A percentile compares a stretch with the other conserved stretches of the same genome.
Conservation (phyloP, 345 rosid species). For the Dipteronia dyeriana region DNA sequence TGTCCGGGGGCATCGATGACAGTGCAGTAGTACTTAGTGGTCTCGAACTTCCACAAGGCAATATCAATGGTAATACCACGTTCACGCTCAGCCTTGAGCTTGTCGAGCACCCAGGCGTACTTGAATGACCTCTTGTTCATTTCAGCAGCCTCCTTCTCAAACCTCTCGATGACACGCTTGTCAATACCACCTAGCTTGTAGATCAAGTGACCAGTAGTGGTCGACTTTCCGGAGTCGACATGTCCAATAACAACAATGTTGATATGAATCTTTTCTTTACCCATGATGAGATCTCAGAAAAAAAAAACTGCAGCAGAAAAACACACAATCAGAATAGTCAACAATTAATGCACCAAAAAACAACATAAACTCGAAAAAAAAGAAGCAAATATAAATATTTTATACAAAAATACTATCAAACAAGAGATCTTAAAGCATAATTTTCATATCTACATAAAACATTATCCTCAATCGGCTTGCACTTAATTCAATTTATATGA, state of each 20-base stretch:
- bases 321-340: neutral
- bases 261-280: slow-evolving; percentile 44
- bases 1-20: slow-evolving; percentile 83
- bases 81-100: slow-evolving; percentile 79
- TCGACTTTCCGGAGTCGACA: slow-evolving; percentile 66
- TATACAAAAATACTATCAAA: neutral
- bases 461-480: neutral
- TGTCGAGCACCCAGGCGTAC: slow-evolving; percentile 78
- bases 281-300: slow-evolving; percentile 18
- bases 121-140: slow-evolving; percentile 84
- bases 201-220: slow-evolving; percentile 77
- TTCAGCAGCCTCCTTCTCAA: slow-evolving; percentile 82
- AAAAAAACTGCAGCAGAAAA: neutral
- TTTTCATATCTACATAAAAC: too few relatives aligned
- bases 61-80: slow-evolving; percentile 79
- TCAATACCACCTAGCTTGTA: slow-evolving; percentile 86
- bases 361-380: too few relatives aligned
- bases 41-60: slow-evolving; percentile 77
- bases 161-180: slow-evolving; percentile 81
- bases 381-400: neutral
- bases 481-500: too few relatives aligned
- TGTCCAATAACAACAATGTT: slow-evolving; percentile 53
- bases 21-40: slow-evolving; percentile 72
- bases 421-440: neutral
- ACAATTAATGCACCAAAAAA: neutral